Evolutionary conservation across 73 alveolate species (phyloP), one percentile per base, ranked within the genome.

Genomic region (Paramecium caudatum): DNA sequence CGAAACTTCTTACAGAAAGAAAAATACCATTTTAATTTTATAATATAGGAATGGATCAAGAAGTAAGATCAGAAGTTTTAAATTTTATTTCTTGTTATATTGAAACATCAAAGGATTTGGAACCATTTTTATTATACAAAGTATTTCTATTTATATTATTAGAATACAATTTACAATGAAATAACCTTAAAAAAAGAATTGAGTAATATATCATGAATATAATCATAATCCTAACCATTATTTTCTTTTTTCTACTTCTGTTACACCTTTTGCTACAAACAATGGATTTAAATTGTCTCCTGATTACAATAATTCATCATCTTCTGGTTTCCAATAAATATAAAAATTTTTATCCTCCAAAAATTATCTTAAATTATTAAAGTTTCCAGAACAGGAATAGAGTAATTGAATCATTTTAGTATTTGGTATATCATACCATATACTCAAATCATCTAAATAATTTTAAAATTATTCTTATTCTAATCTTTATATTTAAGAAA

Each of bases 1-100:
- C 83, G 7, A 33, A 10, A 32, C 6, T 65, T 6, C 5, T 65
- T 5, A 33, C 33, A 30, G 47, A 30, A n/a, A 33, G 34, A 5
- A 65, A 65, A 34, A 36, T 65, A 25, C 83, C 83, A 25, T 65
- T 30, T 10, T 47, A 63, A 32, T 63, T 63, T 63, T 63, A 63
- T 17, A 63, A 63, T 5, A 25, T 63, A 9, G 48, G 32, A 30
- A 9, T 63, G 50, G 82, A 63, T 63, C 33, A 63, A 63, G 82
- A 33, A 9, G 48, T 63, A 12, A 63, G 82, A 63, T 30, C 82
- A 30, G 82, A 63, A 63, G 82, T 63, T 30, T 27, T 63, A 7
- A 63, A 63, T 63, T 63, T 33, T n/a, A 3, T 63, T 7, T 63
- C 82, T 30, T 16, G 48, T 63, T 33, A 63, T 30, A 33, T 63